Evolutionary conservation across 495 filamentous ascomycete species (phyloP), one percentile per base, ranked within the genome.

Genomic region (Penicillium paxilli): DNA sequence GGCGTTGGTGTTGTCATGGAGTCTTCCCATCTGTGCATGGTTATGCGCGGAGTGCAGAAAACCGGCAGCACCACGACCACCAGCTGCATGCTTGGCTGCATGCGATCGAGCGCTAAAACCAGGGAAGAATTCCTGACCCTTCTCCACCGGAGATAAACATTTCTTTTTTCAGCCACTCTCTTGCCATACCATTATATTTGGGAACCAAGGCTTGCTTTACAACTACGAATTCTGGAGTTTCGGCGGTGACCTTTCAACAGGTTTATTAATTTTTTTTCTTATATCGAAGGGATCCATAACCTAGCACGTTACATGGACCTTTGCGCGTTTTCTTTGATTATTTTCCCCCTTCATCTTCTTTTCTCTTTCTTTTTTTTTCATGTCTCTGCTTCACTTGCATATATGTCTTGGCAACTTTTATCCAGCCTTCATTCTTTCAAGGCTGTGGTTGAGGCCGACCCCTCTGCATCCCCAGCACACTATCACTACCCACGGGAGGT

Each of bases 1-100:
- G 94, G 95, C 35, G 93, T 98, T 4, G 93, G 88, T 20, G 92
- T 98, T 8, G 92, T 98, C 44, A 96, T 98, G 88, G 95, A 98
- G 65, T 93, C 90, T 25, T 90, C 87, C 59, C 94, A 98, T 75
- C 79, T 98, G n/a, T 98, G 94, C 78, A 98, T 97, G 92, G 93
- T 96, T 9, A 94, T 94, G 90, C 81, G 92, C 20, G 92, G 92
- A 1, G 91, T 97, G 22, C 82, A 96, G 67, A 97, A 99, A 78
- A 89, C 90, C 5, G 83, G 83, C 38, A 86, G 88, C 41, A 89
- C 79, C 12, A 98, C 95, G 10, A 93, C 91, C 23, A 98, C 94
- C 26, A 97, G 92, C 71, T 97, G 93, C 64, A 96, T 98, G 79
- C 80, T 97, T 22, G 95, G 94, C 20, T 89, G 91, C 66, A 95